Evolutionary conservation across 352 stramenopile species (phyloP).

Genomic region (Phytopythium delawarense): DNA sequence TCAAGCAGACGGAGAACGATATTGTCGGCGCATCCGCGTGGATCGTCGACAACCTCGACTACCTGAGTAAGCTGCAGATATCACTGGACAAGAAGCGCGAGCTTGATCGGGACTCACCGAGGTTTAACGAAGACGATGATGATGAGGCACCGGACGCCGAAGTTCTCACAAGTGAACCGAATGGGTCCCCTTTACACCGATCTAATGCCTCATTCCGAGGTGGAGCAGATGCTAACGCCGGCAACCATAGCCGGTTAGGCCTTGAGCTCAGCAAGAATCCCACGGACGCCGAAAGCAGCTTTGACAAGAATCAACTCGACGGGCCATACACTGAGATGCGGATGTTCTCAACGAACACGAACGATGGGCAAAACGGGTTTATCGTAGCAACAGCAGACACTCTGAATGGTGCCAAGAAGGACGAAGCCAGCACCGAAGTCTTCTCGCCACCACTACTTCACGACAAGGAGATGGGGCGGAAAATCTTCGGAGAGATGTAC

Average conservation of each 20-base stretch:
- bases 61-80: constrained; percentile 79
- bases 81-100: constrained; percentile 69
- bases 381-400: background rate
- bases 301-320: background rate
- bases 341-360: background rate
- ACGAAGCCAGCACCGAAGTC: background rate
- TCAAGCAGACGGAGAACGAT: constrained; percentile 91
- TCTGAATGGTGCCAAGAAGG: background rate
- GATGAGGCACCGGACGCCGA: constrained; percentile 3
- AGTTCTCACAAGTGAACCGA: too few relatives aligned
- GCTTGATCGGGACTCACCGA: constrained; percentile 24
- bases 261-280: background rate
- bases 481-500: constrained; percentile 85
- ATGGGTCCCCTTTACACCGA: background rate
- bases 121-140: constrained; percentile 72
- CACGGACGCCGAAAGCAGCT: background rate
- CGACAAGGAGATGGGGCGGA: constrained; percentile 81
- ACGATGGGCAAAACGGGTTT: background rate
- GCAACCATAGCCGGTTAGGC: background rate
- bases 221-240: background rate
- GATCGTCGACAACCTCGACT: constrained; percentile 93
- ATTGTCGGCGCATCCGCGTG: constrained; percentile 88
- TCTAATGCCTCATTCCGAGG: background rate
- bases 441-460: constrained; percentile 25
- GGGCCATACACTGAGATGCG: background rate